These are phyloP conservation scores for Hypoxylon sp. DNA, from an alignment of 2,329 filamentous ascomycete genomes.

Conservation along the genomic window DNA sequence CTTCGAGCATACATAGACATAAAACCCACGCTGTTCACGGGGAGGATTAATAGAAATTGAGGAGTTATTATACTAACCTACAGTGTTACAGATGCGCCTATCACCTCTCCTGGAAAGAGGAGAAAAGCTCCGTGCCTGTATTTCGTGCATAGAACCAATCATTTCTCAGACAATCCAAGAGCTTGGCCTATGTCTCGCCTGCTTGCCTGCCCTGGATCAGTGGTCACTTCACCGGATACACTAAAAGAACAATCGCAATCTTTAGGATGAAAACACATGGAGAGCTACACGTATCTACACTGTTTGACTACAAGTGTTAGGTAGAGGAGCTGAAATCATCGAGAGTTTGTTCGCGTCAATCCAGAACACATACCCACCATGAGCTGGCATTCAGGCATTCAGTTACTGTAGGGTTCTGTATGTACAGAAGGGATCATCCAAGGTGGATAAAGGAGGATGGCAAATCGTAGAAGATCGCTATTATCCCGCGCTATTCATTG, in stretches of 20 bases:
- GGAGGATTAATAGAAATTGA: background rate
- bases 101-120: conserved; percentile 7
- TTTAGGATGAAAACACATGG: background rate
- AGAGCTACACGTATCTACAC: no score
- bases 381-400: no score
- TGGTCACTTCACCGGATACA: background rate
- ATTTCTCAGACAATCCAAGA: conserved; percentile 12
- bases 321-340: no score
- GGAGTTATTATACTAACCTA: background rate
- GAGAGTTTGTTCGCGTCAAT: background rate
- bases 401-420: no score
- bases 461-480: conserved; percentile 39
- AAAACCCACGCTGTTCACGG: background rate
- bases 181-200: conserved; percentile 12
- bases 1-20: background rate
- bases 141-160: background rate
- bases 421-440: conserved; percentile 20
- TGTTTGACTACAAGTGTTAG: no score
- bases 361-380: no score
- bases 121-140: background rate
- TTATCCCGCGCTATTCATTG: conserved; percentile 35
- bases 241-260: background rate
- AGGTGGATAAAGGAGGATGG: conserved; percentile 35
- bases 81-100: conserved; percentile 5
- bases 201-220: background rate